Conservation (phyloP, 2,329 filamentous ascomycete species). For the Pseudovirgaria hyperparasitica region DNA sequence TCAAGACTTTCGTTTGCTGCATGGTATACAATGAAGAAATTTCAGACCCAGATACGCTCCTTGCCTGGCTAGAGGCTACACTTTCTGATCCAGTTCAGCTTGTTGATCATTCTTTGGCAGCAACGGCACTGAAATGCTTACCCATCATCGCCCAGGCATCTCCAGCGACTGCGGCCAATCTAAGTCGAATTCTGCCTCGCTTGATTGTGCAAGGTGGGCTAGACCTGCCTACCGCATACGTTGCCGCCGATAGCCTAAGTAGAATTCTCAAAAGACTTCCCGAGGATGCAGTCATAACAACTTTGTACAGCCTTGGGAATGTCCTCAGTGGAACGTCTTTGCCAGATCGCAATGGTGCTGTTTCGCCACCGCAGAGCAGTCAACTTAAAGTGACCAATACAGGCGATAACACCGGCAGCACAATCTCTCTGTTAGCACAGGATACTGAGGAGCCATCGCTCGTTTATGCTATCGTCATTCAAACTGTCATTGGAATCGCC, state of each 20-base stretch:
- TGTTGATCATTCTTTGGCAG: conserved; percentile 63
- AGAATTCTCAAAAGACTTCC: conserved; percentile 71
- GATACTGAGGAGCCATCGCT: conserved; percentile 67
- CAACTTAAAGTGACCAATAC: conserved; percentile 27
- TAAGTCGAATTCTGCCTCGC: conserved; percentile 68
- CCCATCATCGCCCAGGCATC: conserved; percentile 68
- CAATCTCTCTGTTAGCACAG: conserved; percentile 63
- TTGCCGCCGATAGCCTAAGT: conserved; percentile 77
- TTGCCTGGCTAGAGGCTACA: conserved; percentile 76
- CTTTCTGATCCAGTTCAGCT: conserved; percentile 71
- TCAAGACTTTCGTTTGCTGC: conserved; percentile 79
- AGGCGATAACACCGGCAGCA: conserved; percentile 48
- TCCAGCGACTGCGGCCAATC: conserved; percentile 56
- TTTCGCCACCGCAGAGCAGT: conserved; percentile 36
- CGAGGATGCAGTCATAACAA: conserved; percentile 88
- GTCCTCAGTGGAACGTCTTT: conserved; percentile 63
- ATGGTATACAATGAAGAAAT: conserved; percentile 68
- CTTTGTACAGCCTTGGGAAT: conserved; percentile 91
- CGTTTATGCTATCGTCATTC: conserved; percentile 80
- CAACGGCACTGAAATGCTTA: conserved; percentile 67
- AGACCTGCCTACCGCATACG: conserved; percentile 52
- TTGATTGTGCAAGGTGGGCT: conserved; percentile 79
- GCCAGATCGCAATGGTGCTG: conserved; percentile 35
- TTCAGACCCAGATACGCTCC: conserved; percentile 65
- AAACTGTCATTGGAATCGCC: conserved; percentile 86